A percentile compares a stretch with the other conserved stretches of the same genome.
These are phyloP conservation scores for Nicotiana undulata DNA, from an alignment of 257 asterid species.

Conservation along the genomic window DNA sequence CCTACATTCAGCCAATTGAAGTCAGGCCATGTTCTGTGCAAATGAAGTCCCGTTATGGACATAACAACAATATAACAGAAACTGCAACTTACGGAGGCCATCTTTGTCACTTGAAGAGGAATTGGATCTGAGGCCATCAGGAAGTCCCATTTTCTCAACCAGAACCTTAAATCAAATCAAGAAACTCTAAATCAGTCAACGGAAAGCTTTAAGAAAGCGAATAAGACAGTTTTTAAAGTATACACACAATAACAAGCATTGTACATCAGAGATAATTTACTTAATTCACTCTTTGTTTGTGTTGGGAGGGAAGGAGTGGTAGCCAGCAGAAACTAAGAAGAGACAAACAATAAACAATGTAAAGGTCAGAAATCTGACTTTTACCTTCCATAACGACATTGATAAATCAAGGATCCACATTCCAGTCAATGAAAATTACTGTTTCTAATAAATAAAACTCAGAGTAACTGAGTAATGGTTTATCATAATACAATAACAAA, in stretches of 20 bases:
- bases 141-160: constrained; percentile 97
- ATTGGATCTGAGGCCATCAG: constrained; percentile 43
- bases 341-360: background rate
- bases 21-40: constrained; percentile 15
- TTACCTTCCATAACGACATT: background rate
- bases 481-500: background rate
- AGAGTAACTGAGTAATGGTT: background rate
- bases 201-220: background rate
- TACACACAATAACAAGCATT: background rate
- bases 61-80: background rate
- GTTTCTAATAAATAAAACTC: background rate
- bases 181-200: background rate
- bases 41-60: background rate
- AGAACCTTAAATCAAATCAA: constrained; percentile 54
- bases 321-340: background rate
- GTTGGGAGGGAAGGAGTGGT: background rate
- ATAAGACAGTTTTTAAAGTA: too few species aligned
- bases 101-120: constrained; percentile 48
- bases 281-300: background rate
- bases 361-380: background rate
- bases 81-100: constrained; percentile 53
- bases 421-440: background rate
- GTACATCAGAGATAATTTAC: background rate
- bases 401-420: background rate
- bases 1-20: constrained; percentile 31